Conservation (phyloP, 139 green algal genomes). For the Chlamydomonas schloesseri region DNA sequence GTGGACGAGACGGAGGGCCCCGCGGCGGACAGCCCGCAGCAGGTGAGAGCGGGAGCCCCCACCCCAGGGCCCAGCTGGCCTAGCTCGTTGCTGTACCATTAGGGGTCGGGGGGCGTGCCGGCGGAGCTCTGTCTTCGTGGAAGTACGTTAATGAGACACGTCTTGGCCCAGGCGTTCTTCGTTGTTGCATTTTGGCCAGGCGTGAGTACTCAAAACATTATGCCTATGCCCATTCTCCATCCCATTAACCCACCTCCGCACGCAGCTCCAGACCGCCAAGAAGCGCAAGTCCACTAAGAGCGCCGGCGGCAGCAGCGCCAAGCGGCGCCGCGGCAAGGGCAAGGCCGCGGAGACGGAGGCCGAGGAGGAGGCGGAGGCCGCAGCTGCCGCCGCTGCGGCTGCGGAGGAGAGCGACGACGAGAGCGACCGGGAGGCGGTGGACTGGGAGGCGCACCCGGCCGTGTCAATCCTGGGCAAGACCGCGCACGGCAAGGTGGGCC, state of each 20-base stretch:
- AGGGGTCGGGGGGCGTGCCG: no score
- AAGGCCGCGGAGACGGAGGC: no score
- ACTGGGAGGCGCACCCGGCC: slow-evolving; percentile 41
- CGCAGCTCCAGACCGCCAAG: background rate
- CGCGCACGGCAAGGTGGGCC: slow-evolving; percentile 7
- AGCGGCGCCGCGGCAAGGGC: background rate
- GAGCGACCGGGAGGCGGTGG: slow-evolving; percentile 33
- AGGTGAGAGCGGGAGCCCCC: no score
- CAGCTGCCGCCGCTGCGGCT: background rate
- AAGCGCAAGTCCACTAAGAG: background rate
- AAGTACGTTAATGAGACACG: no score
- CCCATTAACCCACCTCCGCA: no score
- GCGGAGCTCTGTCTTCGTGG: no score
- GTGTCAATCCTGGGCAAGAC: slow-evolving; percentile 34
- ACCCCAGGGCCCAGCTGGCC: no score
- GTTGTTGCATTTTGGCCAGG: no score
- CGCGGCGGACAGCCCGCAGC: background rate
- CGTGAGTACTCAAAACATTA: no score
- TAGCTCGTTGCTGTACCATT: no score
- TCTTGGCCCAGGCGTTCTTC: no score
- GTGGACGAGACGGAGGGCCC: slow-evolving; percentile 4
- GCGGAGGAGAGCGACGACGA: slow-evolving; percentile 3
- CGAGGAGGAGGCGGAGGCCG: background rate
- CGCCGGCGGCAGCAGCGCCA: background rate
- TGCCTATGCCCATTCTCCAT: no score